Conservation (phyloP, 1,284 basidiomycete species). For the Ganoderma leucocontextum region DNA sequence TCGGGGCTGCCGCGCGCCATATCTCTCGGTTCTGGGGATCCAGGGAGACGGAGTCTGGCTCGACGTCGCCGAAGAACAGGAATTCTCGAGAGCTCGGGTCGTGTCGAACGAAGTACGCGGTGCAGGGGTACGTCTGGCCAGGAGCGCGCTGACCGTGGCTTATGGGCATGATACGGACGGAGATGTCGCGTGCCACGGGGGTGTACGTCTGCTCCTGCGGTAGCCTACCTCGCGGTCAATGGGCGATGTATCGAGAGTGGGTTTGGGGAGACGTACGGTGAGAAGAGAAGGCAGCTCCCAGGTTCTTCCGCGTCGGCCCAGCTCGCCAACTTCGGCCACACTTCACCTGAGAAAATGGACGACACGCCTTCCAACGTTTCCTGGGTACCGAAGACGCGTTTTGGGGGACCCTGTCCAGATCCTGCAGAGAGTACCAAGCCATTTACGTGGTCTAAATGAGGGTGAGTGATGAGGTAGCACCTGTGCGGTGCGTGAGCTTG, state of each 20-base stretch:
- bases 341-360: constrained; percentile 76
- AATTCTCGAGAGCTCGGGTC: constrained; percentile 65
- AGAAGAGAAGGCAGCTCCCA: constrained; percentile 62
- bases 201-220: constrained; percentile 57
- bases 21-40: constrained; percentile 66
- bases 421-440: constrained; percentile 82
- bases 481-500: constrained; percentile 43
- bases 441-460: constrained; percentile 84
- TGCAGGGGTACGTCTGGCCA: constrained; percentile 64
- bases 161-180: constrained; percentile 71
- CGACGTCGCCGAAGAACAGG: constrained; percentile 87
- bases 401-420: constrained; percentile 65
- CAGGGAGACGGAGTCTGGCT: constrained; percentile 73
- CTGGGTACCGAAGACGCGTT: constrained; percentile 69
- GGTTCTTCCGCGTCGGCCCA: constrained; percentile 64
- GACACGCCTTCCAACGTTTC: constrained; percentile 75
- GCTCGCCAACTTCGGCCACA: constrained; percentile 86
- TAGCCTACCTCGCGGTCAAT: constrained; percentile 33
- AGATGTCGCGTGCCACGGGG: constrained; percentile 59
- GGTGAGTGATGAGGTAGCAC: constrained; percentile 81
- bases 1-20: constrained; percentile 77
- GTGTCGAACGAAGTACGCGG: constrained; percentile 81
- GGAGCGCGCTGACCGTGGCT: constrained; percentile 66
- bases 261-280: constrained; percentile 44
- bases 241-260: not conserved